phyloP scores from a whole-genome alignment of 108 stramenopile genomes.

The Cyclotella baltica region DNA sequence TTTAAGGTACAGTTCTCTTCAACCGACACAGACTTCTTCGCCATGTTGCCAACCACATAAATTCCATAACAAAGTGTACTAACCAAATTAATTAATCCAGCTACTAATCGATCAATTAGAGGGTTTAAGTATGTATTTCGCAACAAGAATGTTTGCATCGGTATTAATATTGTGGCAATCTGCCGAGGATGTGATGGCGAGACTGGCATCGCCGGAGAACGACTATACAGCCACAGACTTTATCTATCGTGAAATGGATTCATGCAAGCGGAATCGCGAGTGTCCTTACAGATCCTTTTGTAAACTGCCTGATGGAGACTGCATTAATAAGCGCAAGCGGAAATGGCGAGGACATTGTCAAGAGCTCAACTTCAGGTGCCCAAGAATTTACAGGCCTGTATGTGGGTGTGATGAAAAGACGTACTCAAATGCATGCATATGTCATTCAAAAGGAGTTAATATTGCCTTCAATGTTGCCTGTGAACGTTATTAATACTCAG shows the following conservation, averaged over 20 bases:
- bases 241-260: not conserved
- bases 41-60: too few species aligned
- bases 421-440: slow-evolving; percentile 14
- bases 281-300: slow-evolving; percentile 5
- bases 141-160: not conserved
- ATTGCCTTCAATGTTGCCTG: not conserved
- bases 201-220: not conserved
- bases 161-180: not conserved
- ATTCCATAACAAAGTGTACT: too few species aligned
- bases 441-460: slow-evolving; percentile 10
- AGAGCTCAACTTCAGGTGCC: not conserved
- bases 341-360: not conserved
- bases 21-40: too few species aligned
- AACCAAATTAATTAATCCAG: too few species aligned
- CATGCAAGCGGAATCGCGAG: slow-evolving; percentile 1
- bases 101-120: too few species aligned
- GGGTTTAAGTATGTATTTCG: not conserved
- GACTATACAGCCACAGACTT: not conserved
- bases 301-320: slow-evolving; percentile 10
- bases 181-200: not conserved
- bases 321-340: not conserved
- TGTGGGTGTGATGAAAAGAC: slow-evolving; percentile 9
- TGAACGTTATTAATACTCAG: not conserved
- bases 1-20: too few species aligned
- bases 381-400: slow-evolving; percentile 10